Base-by-base conservation (phyloP, 2,329 filamentous ascomycete genomes). In the Emergomyces pasteurianus region DNA sequence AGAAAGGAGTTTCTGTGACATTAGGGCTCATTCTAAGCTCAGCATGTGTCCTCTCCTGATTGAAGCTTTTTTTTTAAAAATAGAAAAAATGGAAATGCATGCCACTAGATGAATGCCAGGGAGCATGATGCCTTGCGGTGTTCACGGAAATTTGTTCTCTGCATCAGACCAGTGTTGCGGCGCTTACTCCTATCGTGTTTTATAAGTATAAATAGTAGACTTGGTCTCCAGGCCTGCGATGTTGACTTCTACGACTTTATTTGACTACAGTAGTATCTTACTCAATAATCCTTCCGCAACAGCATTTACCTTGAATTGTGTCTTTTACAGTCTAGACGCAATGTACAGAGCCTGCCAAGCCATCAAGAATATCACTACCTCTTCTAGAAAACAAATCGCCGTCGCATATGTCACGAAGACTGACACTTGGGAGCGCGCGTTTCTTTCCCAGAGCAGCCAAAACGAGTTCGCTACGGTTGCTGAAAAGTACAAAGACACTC, bases 401-500 rank as follows among this genome's bases (percentile, higher is more conserved):
- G 21, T 58, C 55, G 21, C 55, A 47, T 58, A 58, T 34, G 55
- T 58, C 55, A 58, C 38, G 38, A 58, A 58, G 55, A 58, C 38
- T 18, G 55, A 58, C 36, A 47, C 42, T 58, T 58, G 55, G 38
- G 55, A 58, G 12, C 55, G 38, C 38, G 16, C 16, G 1, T 40
- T 40, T 58, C 55, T 58, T 43, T 58, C 36, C 55, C 55, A 58
- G 36, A 58, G 14, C 34, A 47, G 26, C 38, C 55, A 58, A 58
- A 31, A 42, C 38, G 55, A 58, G 55, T 58, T 58, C 53, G 7
- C 53, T 56, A 56, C n/a, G 8, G 34, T 56, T 56, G 55, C 55
- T 58, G 55, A 58, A 58, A 43, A 58, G 55, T 58, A 58, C 55
- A 58, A 58, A 47, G 55, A 58, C 55, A 58, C 55, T 58, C 42